Percentiles rank a stretch among this genome's conserved stretches.
phyloP scores from a whole-genome alignment of 192 early-diverging fungal species.

The Umbelopsis sp. region DNA sequence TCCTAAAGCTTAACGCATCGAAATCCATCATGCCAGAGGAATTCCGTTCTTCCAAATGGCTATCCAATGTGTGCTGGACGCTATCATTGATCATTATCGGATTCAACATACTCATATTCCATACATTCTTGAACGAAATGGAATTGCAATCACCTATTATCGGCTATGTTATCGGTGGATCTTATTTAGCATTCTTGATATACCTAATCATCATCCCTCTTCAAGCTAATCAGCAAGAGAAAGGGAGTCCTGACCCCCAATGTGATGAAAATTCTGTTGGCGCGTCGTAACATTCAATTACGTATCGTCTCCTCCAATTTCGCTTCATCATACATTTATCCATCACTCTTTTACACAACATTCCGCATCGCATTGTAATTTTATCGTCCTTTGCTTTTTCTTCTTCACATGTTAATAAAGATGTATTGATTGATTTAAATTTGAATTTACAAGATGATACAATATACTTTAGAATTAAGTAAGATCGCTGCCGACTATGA shows the following conservation, averaged over 20 bases:
- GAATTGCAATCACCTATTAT: background rate
- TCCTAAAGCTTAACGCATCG: constrained; percentile 61
- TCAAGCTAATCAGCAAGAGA: background rate
- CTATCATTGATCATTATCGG: constrained; percentile 53
- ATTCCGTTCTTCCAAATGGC: constrained; percentile 30
- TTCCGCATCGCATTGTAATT: background rate
- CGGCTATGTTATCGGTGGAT: background rate
- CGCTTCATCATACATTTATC: background rate
- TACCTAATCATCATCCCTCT: background rate
- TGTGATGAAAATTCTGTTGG: background rate
- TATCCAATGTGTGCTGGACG: constrained; percentile 43
- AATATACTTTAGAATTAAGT: background rate
- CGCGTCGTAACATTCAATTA: background rate
- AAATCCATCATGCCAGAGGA: constrained; percentile 45
- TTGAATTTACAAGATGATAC: background rate
- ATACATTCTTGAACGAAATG: constrained; percentile 34
- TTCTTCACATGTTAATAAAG: background rate
- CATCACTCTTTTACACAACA: background rate
- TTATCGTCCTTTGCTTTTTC: background rate
- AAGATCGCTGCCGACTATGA: background rate
- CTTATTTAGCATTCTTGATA: background rate
- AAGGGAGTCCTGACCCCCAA: background rate
- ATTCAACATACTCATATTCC: constrained; percentile 57
- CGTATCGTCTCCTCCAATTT: too few relatives aligned
- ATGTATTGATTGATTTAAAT: background rate